These are phyloP conservation scores for Aurifilum marmelostoma DNA, from an alignment of 2,329 filamentous ascomycete species.

Conservation along the genomic window DNA sequence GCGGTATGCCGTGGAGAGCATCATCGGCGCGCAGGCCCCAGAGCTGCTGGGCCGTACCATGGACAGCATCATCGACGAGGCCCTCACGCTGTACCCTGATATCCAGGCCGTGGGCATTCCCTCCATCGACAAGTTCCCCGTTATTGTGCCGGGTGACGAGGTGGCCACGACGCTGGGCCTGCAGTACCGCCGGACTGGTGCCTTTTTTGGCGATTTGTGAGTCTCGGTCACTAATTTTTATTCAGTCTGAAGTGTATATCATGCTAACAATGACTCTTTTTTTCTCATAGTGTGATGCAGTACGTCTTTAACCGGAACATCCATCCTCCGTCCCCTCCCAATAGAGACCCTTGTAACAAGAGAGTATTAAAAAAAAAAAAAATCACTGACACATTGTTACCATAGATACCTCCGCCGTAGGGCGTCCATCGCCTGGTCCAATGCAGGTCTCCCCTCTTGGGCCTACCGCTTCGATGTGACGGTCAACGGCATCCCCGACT, in stretches of 20 bases:
- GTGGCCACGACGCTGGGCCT: slow-evolving; percentile 21
- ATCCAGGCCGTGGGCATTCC: slow-evolving; percentile 24
- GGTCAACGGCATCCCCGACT: slow-evolving; percentile 35
- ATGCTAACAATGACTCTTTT: not conserved
- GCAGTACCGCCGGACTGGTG: slow-evolving; percentile 26
- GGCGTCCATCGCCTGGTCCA: slow-evolving; percentile 54
- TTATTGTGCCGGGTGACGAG: slow-evolving; percentile 20
- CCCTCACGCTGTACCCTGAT: slow-evolving; percentile 22
- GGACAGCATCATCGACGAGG: slow-evolving; percentile 23
- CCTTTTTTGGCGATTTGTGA: slow-evolving; percentile 29
- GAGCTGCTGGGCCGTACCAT: slow-evolving; percentile 19
- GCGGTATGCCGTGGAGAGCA: slow-evolving; percentile 21
- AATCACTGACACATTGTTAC: slow-evolving; percentile 1
- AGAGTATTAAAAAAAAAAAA: not conserved
- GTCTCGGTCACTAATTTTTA: not conserved
- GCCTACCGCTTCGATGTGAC: slow-evolving; percentile 50
- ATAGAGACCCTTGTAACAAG: too few species aligned
- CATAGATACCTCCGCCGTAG: slow-evolving; percentile 41
- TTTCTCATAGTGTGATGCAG: slow-evolving; percentile 5
- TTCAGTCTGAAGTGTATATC: too few species aligned
- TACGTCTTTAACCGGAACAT: not conserved
- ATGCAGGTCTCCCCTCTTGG: slow-evolving; percentile 41
- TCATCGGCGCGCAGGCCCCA: slow-evolving; percentile 19
- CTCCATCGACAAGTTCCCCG: slow-evolving; percentile 24
- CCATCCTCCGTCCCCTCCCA: too few species aligned